phyloP scores from a whole-genome alignment of 495 filamentous ascomycete genomes.

The Aspergillus heteromorphus region DNA sequence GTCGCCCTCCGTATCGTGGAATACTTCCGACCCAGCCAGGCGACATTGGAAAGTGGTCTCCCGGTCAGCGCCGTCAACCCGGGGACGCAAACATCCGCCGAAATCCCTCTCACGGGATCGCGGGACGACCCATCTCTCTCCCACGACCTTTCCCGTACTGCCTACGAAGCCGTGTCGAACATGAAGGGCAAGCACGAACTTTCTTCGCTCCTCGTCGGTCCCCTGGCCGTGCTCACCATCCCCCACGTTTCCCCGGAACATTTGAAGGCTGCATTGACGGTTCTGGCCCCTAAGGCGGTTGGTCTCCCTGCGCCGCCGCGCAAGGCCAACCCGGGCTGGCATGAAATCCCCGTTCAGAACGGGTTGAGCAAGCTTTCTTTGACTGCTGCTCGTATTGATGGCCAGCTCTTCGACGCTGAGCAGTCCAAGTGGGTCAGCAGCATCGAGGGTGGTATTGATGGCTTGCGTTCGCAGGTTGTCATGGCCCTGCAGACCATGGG shows the following conservation, averaged over 20 bases:
- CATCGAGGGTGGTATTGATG: conserved; percentile 78
- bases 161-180: conserved; percentile 53
- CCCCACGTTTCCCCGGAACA: conserved; percentile 78
- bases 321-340: conserved; percentile 69
- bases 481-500: conserved; percentile 69
- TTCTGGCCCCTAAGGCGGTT: conserved; percentile 63
- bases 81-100: conserved; percentile 37
- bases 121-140: conserved; percentile 50
- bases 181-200: conserved; percentile 58
- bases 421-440: conserved; percentile 78
- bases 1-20: conserved; percentile 79
- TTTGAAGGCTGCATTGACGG: conserved; percentile 67
- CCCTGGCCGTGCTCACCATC: conserved; percentile 73
- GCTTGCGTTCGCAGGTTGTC: conserved; percentile 76
- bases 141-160: conserved; percentile 70
- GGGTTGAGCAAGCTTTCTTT: conserved; percentile 83
- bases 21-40: conserved; percentile 62
- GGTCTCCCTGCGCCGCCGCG: conserved; percentile 73
- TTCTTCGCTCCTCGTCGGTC: conserved; percentile 71
- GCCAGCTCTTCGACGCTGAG: conserved; percentile 74
- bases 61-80: conserved; percentile 38
- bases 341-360: conserved; percentile 67
- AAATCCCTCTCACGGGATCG: conserved; percentile 27
- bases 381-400: conserved; percentile 76
- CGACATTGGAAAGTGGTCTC: conserved; percentile 22